These are phyloP conservation scores for Ustilago shanxiensis DNA, from an alignment of 1,284 basidiomycete species.

Conservation along the genomic window DNA sequence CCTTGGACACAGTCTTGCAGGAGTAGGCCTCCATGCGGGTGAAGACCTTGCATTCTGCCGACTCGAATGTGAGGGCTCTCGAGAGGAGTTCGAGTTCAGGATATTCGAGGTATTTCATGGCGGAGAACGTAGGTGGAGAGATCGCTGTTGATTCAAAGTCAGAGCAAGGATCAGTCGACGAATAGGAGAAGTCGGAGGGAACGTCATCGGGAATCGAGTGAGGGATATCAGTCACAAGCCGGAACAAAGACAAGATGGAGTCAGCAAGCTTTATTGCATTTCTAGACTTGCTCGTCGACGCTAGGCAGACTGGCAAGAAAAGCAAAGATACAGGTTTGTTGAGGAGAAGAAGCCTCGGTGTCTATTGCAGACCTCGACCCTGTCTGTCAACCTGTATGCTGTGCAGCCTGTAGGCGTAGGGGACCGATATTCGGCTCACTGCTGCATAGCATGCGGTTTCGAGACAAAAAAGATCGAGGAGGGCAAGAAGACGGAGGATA, in stretches of 20 bases:
- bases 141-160: constrained; percentile 8
- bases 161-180: constrained; percentile 4
- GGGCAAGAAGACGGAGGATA: background rate
- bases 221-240: too few species aligned
- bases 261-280: constrained; percentile 39
- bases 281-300: background rate
- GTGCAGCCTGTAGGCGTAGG: background rate
- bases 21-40: constrained; percentile 97
- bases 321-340: constrained; percentile 11
- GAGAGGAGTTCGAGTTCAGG: constrained; percentile 84
- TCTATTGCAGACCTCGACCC: background rate
- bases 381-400: background rate
- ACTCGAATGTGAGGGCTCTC: constrained; percentile 78
- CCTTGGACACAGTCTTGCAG: constrained; percentile 95
- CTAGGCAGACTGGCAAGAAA: background rate
- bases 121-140: background rate
- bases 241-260: constrained; percentile 13
- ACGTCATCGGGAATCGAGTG: too few species aligned
- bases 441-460: constrained; percentile 3
- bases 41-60: constrained; percentile 89
- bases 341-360: background rate
- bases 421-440: constrained; percentile 7
- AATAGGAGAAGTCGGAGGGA: background rate
- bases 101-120: constrained; percentile 91
- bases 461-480: background rate